Conservation (phyloP, 192 early-diverging fungal species). For the Coemansia sp. region DNA sequence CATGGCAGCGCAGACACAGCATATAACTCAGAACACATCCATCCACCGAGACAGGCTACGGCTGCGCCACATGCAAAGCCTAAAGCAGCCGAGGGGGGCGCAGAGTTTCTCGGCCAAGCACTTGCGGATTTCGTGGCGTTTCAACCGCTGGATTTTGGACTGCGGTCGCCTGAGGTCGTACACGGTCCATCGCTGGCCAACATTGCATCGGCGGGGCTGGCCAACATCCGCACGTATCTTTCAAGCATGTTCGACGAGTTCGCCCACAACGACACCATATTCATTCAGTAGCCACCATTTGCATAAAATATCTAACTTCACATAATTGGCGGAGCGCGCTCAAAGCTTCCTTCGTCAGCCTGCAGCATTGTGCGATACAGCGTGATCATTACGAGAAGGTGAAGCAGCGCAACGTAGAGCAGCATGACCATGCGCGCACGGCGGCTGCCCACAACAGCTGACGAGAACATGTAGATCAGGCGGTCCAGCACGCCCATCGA, state of each 20-base stretch:
- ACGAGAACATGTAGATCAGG: slow-evolving; percentile 53
- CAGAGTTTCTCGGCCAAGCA: slow-evolving; percentile 43
- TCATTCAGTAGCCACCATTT: slow-evolving; percentile 22
- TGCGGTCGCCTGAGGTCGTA: background rate
- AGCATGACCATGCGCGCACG: slow-evolving; percentile 28
- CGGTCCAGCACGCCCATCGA: slow-evolving; percentile 78
- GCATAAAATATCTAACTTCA: background rate
- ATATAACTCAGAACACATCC: background rate
- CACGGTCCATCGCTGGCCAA: background rate
- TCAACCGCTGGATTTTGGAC: slow-evolving; percentile 43
- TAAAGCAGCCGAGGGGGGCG: slow-evolving; percentile 9
- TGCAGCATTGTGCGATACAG: slow-evolving; percentile 55
- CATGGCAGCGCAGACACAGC: background rate
- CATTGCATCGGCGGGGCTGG: background rate
- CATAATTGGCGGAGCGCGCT: background rate
- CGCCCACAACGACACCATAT: slow-evolving; percentile 23
- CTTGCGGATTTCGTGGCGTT: slow-evolving; percentile 42
- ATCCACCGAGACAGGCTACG: background rate
- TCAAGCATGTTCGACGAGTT: slow-evolving; percentile 29
- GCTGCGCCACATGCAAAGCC: background rate
- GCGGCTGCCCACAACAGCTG: slow-evolving; percentile 35
- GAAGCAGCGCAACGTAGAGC: slow-evolving; percentile 55
- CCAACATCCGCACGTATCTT: slow-evolving; percentile 26
- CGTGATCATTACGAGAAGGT: slow-evolving; percentile 76
- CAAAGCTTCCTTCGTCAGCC: slow-evolving; percentile 7